Evolutionary conservation across 2,329 filamentous ascomycete genomes (phyloP).

Genomic region (Epichloe baconii): DNA sequence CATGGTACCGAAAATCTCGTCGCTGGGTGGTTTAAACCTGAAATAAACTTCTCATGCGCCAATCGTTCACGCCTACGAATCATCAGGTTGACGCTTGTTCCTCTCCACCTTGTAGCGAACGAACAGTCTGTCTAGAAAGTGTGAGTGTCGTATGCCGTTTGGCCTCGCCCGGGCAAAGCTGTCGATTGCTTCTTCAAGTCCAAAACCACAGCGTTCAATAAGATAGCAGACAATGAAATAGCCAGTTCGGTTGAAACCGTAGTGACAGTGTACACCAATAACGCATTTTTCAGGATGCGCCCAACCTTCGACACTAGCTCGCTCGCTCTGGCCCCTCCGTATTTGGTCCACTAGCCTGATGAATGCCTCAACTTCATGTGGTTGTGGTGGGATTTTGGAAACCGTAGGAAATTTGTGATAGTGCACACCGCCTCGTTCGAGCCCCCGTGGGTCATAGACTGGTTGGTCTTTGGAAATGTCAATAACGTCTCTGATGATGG

Average conservation of each 20-base stretch:
- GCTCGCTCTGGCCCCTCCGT: conserved; percentile 35
- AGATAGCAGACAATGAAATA: conserved; percentile 85
- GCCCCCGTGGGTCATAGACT: conserved; percentile 67
- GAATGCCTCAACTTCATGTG: conserved; percentile 39
- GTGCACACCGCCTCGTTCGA: conserved; percentile 52
- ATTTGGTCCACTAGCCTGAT: conserved; percentile 46
- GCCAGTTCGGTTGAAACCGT: conserved; percentile 88
- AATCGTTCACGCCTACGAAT: conserved; percentile 51
- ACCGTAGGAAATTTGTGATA: conserved; percentile 87
- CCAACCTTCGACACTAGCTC: conserved; percentile 24
- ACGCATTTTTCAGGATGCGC: conserved; percentile 28
- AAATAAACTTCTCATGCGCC: not conserved
- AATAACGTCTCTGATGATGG: conserved; percentile 60
- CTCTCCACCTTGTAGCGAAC: conserved; percentile 49
- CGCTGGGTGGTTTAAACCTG: not conserved
- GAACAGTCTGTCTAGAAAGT: conserved; percentile 76
- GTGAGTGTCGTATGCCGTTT: conserved; percentile 76
- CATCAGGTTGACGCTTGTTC: not conserved
- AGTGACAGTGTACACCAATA: conserved; percentile 86
- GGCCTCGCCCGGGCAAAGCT: conserved; percentile 60
- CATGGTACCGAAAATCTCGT: no score
- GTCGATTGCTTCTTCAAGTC: conserved; percentile 64
- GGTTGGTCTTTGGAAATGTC: conserved; percentile 88
- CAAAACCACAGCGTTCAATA: conserved; percentile 64
- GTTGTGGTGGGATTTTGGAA: conserved; percentile 70